A percentile compares a stretch with the other conserved stretches of the same genome.
Conservation (phyloP, 2,329 filamentous ascomycete genomes). For the Aspergillus sojae region DNA sequence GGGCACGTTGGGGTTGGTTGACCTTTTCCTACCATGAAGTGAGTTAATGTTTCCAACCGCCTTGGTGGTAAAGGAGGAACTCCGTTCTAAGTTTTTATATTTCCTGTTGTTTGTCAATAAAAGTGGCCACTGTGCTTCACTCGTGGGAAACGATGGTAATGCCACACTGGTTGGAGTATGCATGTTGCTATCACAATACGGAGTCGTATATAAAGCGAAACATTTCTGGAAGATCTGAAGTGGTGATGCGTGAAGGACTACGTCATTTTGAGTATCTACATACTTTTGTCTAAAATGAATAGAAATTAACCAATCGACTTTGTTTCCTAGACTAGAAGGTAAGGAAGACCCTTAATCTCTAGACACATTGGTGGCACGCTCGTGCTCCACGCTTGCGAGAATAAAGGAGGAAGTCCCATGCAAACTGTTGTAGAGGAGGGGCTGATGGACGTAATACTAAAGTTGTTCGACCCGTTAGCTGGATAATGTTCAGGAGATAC, state of each 20-base stretch:
- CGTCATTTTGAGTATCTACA: not conserved
- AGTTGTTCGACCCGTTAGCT: not conserved
- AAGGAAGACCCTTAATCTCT: not conserved
- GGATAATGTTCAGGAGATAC: rapidly evolving
- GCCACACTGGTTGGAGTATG: no score
- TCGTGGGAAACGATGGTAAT: no score
- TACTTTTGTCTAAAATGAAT: not conserved
- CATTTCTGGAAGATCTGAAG: not conserved
- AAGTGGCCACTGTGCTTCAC: no score
- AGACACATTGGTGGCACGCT: conserved; percentile 12
- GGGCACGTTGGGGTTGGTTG: not conserved
- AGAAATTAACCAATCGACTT: not conserved
- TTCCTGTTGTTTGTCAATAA: no score
- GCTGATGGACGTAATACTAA: conserved; percentile 31
- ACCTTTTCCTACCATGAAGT: not conserved
- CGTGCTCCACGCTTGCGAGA: conserved; percentile 30
- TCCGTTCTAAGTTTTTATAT: no score
- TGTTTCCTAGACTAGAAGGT: not conserved
- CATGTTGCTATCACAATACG: not conserved
- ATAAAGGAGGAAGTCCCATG: conserved; percentile 29
- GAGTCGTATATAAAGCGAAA: not conserved
- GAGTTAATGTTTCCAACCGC: no score
- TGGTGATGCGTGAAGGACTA: not conserved
- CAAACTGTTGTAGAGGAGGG: conserved; percentile 29
- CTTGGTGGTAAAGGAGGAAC: no score